Evolutionary conservation across 2,329 filamentous ascomycete species (phyloP).

Genomic region (Lithohypha guttulata): DNA sequence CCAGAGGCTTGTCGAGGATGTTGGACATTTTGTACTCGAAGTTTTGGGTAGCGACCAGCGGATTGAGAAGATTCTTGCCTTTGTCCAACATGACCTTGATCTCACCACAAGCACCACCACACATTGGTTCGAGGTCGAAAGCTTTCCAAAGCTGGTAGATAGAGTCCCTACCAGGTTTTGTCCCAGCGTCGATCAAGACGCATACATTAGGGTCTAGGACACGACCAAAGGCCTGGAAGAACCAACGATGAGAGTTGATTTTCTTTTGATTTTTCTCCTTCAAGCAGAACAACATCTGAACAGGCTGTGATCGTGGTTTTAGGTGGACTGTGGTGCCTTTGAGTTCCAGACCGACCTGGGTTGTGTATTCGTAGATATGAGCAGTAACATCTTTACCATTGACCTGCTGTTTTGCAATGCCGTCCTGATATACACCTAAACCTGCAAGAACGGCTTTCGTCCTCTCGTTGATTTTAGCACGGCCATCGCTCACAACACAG

Average conservation of each 20-base stretch:
- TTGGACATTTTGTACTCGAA: conserved; percentile 99
- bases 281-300: conserved; percentile 94
- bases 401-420: conserved; percentile 96
- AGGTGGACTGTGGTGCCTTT: conserved; percentile 82
- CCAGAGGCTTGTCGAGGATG: conserved; percentile 92
- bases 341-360: conserved; percentile 60
- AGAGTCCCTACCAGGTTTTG: conserved; percentile 82
- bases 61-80: conserved; percentile 83
- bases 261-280: conserved; percentile 99
- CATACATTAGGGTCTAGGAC: conserved; percentile 94
- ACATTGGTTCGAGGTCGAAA: conserved; percentile 95
- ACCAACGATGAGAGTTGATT: conserved; percentile 99
- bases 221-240: conserved; percentile 91
- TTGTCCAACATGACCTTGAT: conserved; percentile 93
- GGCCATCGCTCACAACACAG: conserved; percentile 91
- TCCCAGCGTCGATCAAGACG: conserved; percentile 90
- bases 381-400: conserved; percentile 93
- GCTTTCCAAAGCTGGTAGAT: conserved; percentile 99
- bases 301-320: conserved; percentile 72
- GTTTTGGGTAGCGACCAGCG: conserved; percentile 89
- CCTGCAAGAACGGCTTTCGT: conserved; percentile 82
- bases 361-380: conserved; percentile 77
- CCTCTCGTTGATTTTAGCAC: conserved; percentile 89
- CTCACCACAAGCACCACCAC: conserved; percentile 91
- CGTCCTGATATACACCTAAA: conserved; percentile 95